These are phyloP conservation scores for Paramecium pentaurelia DNA, from an alignment of 73 alveolate species.

Conservation along the genomic window DNA sequence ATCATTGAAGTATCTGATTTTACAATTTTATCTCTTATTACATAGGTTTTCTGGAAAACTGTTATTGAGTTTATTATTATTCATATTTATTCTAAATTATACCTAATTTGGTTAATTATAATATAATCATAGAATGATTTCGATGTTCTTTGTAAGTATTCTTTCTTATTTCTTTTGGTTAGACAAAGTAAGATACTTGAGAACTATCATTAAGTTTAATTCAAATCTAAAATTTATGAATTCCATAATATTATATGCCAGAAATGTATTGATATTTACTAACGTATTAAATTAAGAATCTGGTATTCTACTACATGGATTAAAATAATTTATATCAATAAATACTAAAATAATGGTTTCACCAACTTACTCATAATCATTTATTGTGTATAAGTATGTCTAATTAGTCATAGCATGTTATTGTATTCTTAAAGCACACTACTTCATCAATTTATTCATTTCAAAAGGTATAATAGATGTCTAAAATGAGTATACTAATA, in stretches of 20 bases:
- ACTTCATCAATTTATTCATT: not conserved
- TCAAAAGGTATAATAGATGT: not conserved
- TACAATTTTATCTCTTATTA: too few relatives aligned
- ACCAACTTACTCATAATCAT: constrained; percentile 25
- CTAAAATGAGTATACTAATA: not conserved
- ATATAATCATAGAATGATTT: too few relatives aligned
- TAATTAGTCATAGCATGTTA: not conserved
- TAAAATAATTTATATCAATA: constrained; percentile 15
- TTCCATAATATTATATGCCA: constrained; percentile 34
- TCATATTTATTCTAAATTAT: too few relatives aligned
- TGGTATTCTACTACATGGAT: constrained; percentile 46
- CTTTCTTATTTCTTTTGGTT: too few relatives aligned
- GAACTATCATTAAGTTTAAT: not conserved
- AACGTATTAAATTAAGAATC: not conserved
- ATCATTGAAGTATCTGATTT: not conserved
- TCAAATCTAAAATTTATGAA: constrained; percentile 33
- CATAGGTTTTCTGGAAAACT: too few relatives aligned
- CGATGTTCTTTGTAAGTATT: too few relatives aligned
- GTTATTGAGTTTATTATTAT: too few relatives aligned
- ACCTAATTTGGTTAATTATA: too few relatives aligned
- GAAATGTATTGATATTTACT: not conserved
- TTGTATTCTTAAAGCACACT: not conserved
- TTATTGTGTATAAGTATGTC: not conserved
- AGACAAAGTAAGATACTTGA: not conserved
- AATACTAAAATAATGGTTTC: not conserved